Conservation (phyloP, 352 stramenopile genomes). For the Phytophthora boehmeriae region DNA sequence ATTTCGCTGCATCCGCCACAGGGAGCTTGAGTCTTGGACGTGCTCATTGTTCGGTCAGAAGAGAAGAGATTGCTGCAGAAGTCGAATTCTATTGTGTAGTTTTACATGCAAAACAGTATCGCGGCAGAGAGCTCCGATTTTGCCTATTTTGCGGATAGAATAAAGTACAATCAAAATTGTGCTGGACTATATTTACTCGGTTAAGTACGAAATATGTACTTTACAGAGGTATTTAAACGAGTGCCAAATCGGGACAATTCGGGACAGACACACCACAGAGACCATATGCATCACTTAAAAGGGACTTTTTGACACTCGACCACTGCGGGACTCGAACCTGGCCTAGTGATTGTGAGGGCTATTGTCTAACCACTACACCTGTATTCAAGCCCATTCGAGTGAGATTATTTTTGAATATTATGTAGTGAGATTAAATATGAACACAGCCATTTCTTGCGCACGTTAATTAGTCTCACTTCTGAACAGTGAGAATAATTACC, state of each 20-base stretch:
- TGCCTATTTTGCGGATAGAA: too few relatives aligned
- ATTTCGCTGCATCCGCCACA: conserved; percentile 8
- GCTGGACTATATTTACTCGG: neutral
- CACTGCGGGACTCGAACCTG: neutral
- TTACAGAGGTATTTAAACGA: neutral
- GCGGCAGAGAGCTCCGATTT: too few relatives aligned
- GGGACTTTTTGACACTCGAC: neutral
- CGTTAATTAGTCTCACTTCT: neutral
- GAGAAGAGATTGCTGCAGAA: neutral
- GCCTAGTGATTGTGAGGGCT: neutral
- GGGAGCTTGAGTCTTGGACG: neutral
- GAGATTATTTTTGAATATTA: neutral
- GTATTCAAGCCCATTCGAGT: too few relatives aligned
- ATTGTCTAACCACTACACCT: too few relatives aligned
- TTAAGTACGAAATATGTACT: neutral
- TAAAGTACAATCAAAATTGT: neutral
- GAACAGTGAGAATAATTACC: too few relatives aligned
- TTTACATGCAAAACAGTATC: too few relatives aligned
- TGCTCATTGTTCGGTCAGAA: neutral
- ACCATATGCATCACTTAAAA: neutral
- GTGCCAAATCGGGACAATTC: neutral
- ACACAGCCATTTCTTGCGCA: too few relatives aligned
- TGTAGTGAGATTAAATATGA: neutral
- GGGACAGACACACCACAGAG: neutral
- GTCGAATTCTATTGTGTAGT: neutral